Evolutionary conservation across 805 yeast genomes (phyloP).

Genomic region (Ascoidea rubescens): DNA sequence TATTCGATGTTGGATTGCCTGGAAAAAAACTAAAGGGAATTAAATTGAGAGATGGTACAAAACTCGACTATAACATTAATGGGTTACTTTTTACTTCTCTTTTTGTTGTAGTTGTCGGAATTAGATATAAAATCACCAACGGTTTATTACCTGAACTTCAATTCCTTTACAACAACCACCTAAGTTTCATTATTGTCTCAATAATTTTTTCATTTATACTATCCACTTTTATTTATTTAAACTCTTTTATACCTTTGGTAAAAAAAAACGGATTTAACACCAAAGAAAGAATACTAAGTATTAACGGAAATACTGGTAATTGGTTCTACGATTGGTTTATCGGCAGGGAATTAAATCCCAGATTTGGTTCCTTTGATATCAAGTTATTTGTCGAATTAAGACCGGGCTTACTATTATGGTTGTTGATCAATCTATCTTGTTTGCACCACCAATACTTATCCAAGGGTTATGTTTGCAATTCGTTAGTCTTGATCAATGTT

Average conservation of each 20-base stretch:
- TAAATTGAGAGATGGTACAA: conserved; percentile 60
- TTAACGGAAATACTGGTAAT: conserved; percentile 77
- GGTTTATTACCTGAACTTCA: conserved; percentile 65
- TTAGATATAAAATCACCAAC: conserved; percentile 38
- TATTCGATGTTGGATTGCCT: conserved; percentile 53
- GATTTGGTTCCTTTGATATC: conserved; percentile 75
- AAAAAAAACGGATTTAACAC: conserved; percentile 36
- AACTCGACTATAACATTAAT: conserved; percentile 64
- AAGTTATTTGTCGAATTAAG: conserved; percentile 87
- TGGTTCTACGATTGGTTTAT: conserved; percentile 85
- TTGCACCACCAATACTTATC: conserved; percentile 65
- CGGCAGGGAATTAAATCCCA: conserved; percentile 91
- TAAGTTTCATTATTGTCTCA: conserved; percentile 50
- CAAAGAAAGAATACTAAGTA: conserved; percentile 59
- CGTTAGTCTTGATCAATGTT: conserved; percentile 52
- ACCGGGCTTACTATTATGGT: conserved; percentile 88
- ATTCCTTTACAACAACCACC: conserved; percentile 54
- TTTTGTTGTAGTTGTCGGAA: conserved; percentile 19
- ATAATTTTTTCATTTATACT: conserved; percentile 49
- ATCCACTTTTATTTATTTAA: conserved; percentile 49
- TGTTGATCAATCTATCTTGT: conserved; percentile 62
- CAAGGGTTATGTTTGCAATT: conserved; percentile 49
- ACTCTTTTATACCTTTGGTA: conserved; percentile 50
- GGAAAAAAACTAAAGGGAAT: conserved; percentile 56
- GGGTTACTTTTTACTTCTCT: conserved; percentile 45